Base-by-base conservation (phyloP, 2,329 filamentous ascomycete species). In the Sclerotinia nivalis region DNA sequence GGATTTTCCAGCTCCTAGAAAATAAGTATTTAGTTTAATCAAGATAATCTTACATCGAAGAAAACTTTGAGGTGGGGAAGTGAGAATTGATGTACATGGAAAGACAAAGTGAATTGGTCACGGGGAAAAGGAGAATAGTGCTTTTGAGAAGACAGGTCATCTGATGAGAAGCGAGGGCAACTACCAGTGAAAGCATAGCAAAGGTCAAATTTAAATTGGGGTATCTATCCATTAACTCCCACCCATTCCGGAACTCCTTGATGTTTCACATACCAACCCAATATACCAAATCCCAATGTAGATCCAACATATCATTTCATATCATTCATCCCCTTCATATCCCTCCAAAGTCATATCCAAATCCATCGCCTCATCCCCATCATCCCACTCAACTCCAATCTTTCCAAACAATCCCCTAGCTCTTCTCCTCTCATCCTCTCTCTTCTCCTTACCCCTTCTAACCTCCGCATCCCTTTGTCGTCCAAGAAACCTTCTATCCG, bases 321-420 rank as follows among this genome's bases (percentile, higher is more conserved):
- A 62, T 62, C 12, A 62, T 49, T 60, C 61, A n/a, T 58, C 62
- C 12, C 20, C 52, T 13, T 69, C 68, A 25, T 64, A 40, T 4
- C 59, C 56, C 31, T 71, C 73, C 43, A 69, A 54, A 9, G 45
- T 71, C n/a, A 70, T 68, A 52, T 61, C 66, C 13, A 74, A 56
- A 40, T 72, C 70, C 59, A 67, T 64, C 25, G 73, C 71, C 34
- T 73, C 73, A 56, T 70, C 70, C 20, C 70, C 69, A 28, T 70
- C 68, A 9, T 74, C 76, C 22, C 74, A 74, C 64, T 74, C 70
- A 18, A 69, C 72, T 9, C 58, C 62, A 71, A 83, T 80, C 72
- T 76, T 81, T 18, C 74, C 69, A 72, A 86, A 84, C 20, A 81
- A 74, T 2, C 65, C 73, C 68, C 78, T 76, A 0, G 83, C 83